phyloP scores from a whole-genome alignment of 2,329 filamentous ascomycete species.

The Calonectria leucothoes region DNA sequence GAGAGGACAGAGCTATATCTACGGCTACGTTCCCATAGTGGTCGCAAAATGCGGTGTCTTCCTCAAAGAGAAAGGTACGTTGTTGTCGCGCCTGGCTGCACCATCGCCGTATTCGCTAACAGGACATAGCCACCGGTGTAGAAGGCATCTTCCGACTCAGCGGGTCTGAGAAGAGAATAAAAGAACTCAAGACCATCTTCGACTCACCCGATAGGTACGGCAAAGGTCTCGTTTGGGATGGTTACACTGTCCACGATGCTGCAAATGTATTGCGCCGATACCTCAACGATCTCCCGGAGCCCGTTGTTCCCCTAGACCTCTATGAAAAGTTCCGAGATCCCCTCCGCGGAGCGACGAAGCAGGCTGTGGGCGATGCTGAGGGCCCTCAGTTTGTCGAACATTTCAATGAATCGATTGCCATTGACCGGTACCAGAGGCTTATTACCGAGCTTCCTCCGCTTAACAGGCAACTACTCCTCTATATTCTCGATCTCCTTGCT shows the following conservation, averaged over 20 bases:
- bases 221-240: slow-evolving; percentile 96
- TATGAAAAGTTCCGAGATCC: slow-evolving; percentile 93
- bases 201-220: slow-evolving; percentile 96
- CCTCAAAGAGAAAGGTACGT: slow-evolving; percentile 94
- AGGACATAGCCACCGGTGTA: slow-evolving; percentile 81
- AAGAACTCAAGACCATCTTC: slow-evolving; percentile 91
- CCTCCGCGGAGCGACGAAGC: slow-evolving; percentile 76
- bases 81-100: neutral
- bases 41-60: slow-evolving; percentile 98
- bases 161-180: slow-evolving; percentile 97
- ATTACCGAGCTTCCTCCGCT: slow-evolving; percentile 94
- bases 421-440: slow-evolving; percentile 84
- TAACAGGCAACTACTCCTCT: slow-evolving; percentile 92
- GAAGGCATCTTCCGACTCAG: slow-evolving; percentile 97
- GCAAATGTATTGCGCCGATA: slow-evolving; percentile 96
- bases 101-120: slow-evolving; percentile 10
- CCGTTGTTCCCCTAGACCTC: slow-evolving; percentile 93
- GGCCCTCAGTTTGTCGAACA: slow-evolving; percentile 76
- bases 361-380: slow-evolving; percentile 77
- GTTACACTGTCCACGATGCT: slow-evolving; percentile 98
- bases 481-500: slow-evolving; percentile 94
- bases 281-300: slow-evolving; percentile 94
- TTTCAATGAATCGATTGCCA: slow-evolving; percentile 74
- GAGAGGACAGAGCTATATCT: slow-evolving; percentile 94
- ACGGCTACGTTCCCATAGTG: slow-evolving; percentile 97